Conservation (phyloP, 116 monocot species). For the Phalaenopsis hybrid region DNA sequence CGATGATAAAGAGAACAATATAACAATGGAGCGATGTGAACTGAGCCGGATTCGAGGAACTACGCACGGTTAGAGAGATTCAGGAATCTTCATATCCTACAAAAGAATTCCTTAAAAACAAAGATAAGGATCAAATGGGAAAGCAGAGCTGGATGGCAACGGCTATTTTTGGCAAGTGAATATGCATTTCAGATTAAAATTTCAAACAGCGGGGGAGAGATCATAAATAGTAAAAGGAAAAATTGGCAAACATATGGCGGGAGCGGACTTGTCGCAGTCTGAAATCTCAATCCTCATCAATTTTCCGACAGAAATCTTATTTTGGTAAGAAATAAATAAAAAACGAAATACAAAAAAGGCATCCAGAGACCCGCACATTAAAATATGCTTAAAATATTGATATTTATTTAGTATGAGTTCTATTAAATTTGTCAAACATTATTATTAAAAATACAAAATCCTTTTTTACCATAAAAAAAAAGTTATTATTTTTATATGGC, state of each 20-base stretch:
- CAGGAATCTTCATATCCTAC: background rate
- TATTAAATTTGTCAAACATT: background rate
- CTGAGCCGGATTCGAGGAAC: background rate
- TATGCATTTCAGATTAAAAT: background rate
- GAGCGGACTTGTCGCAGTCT: too few relatives aligned
- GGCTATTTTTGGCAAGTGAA: background rate
- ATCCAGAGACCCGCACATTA: background rate
- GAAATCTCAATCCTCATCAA: too few relatives aligned
- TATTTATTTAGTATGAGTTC: background rate
- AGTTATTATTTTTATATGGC: too few relatives aligned
- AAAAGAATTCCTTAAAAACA: background rate
- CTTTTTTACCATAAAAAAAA: too few relatives aligned
- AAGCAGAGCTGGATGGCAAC: background rate
- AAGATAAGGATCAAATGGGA: background rate
- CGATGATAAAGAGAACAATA: too few relatives aligned
- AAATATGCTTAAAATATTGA: background rate
- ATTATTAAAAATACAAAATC: too few relatives aligned
- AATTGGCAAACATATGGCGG: too few relatives aligned
- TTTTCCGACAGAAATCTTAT: too few relatives aligned
- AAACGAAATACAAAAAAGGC: too few relatives aligned
- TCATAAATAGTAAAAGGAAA: too few relatives aligned
- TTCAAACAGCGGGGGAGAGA: background rate
- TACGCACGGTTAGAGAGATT: background rate
- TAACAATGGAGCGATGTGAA: background rate
- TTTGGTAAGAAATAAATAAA: too few relatives aligned